Conservation (phyloP, 2,329 filamentous ascomycete species). For the Penicillium concentricum region DNA sequence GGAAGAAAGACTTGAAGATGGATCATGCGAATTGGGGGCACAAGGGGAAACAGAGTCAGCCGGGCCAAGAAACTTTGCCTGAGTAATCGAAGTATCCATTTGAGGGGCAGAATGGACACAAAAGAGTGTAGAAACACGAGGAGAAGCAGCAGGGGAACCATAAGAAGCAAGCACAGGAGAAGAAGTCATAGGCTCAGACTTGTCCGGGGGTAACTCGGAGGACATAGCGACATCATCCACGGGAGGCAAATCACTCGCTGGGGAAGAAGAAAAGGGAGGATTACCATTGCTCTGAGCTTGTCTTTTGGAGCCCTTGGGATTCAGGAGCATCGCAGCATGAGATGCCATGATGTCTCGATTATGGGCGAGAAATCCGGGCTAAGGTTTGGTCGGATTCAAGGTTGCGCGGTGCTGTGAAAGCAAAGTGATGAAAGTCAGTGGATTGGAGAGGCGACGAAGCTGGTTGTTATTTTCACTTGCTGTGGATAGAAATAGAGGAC, state of each 20-base stretch:
- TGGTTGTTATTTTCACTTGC: neutral
- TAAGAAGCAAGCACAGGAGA: neutral
- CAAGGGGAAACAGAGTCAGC: neutral
- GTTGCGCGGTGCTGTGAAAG: neutral
- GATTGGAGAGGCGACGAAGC: neutral
- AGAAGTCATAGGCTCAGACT: neutral
- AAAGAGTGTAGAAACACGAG: slow-evolving; percentile 14
- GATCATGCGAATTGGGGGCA: neutral
- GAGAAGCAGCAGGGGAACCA: slow-evolving; percentile 1
- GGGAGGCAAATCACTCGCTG: neutral
- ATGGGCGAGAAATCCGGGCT: neutral
- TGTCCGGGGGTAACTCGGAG: neutral
- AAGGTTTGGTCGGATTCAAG: slow-evolving; percentile 13
- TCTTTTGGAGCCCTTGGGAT: slow-evolving; percentile 44
- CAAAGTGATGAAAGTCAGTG: slow-evolving; percentile 2
- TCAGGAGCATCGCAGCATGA: slow-evolving; percentile 44
- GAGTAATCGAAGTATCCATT: neutral
- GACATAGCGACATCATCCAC: neutral
- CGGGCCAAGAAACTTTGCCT: neutral
- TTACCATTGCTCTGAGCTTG: slow-evolving; percentile 38
- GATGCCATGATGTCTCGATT: slow-evolving; percentile 35
- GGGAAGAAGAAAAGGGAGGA: slow-evolving; percentile 8
- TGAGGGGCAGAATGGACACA: neutral
- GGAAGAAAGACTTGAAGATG: neutral
- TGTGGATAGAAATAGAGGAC: neutral